Base-by-base conservation (phyloP, 139 green algal species). In the Chlamydomonas eustigma region DNA sequence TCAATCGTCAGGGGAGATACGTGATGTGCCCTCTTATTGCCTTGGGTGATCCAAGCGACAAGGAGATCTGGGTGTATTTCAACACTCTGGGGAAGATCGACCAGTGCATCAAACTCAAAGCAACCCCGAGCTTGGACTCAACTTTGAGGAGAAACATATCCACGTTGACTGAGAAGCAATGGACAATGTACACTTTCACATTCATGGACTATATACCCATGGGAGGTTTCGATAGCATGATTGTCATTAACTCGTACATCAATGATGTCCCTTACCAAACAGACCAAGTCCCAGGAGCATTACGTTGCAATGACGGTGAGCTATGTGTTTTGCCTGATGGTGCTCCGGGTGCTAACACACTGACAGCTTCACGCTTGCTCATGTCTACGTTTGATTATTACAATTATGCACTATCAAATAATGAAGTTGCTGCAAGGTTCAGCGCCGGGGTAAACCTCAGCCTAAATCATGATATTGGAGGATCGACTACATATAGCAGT, bases 201-300 rank as follows among this genome's bases (percentile, higher is more conserved):
- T 70, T 77, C 50, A 50, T 68, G 72, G 72, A 77, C 51, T 50
- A 77, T 34, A 36, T 77, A 5, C 72, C 50, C 1, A 71, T 77
- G 51, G 52, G 71, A 34, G 72, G 71, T 5, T 77, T 77, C 37
- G 72, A 77, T 25, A 77, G 71, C 51, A 51, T 51, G 2, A 52
- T 77, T 2, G 51, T 5, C 39, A 35, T 77, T 3, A 64, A 76
- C 12, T 39, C 30, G 4, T 76, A 66, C 38, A 36, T 76, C 38
- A 76, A 76, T 28, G 70, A 76, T 5, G 12, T 28, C 6, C 12
- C 64, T 4, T 76, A 76, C 70, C 24, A 64, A 18, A 76, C 12
- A 4, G 12, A 74, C 35, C 18, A 18, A 18, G 18, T 51, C 18
- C 8, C 33, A 18, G 35, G 66, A 12, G 50, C 32, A 8, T 12